Evolutionary conservation across 495 filamentous ascomycete species (phyloP).

Genomic region (Thozetella sp.): DNA sequence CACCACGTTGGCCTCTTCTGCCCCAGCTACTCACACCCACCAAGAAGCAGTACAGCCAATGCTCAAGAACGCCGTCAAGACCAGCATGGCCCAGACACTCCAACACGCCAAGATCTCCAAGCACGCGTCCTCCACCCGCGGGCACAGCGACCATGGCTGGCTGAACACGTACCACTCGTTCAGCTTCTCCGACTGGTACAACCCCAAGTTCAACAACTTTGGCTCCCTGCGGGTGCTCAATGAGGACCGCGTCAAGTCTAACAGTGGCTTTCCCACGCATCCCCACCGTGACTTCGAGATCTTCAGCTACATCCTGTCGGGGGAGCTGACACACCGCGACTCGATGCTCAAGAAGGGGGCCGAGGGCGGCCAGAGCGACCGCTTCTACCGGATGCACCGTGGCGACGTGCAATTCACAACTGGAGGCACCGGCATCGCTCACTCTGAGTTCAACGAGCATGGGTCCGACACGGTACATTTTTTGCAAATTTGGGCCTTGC

Average conservation of each 20-base stretch:
- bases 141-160: conserved; percentile 80
- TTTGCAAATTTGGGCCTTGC: conserved; percentile 80
- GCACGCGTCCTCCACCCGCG: conserved; percentile 62
- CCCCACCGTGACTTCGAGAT: conserved; percentile 82
- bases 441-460: conserved; percentile 76
- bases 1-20: too few species aligned
- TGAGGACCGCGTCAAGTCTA: conserved; percentile 73
- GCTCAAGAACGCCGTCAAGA: conserved; percentile 29
- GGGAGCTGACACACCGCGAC: conserved; percentile 82
- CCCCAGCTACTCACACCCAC: conserved; percentile 8
- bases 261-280: conserved; percentile 77
- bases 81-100: conserved; percentile 56
- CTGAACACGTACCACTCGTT: conserved; percentile 86
- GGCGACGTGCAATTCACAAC: conserved; percentile 86
- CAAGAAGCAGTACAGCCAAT: conserved; percentile 4
- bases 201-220: conserved; percentile 63
- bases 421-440: conserved; percentile 75
- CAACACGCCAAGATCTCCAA: conserved; percentile 63
- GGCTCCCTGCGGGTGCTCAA: conserved; percentile 78
- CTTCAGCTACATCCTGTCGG: conserved; percentile 78
- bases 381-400: conserved; percentile 71
- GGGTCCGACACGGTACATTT: conserved; percentile 69
- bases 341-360: conserved; percentile 64
- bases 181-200: conserved; percentile 74
- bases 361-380: conserved; percentile 51